Conservation (phyloP, 352 stramenopile genomes). For the Plasmopara viticola region DNA sequence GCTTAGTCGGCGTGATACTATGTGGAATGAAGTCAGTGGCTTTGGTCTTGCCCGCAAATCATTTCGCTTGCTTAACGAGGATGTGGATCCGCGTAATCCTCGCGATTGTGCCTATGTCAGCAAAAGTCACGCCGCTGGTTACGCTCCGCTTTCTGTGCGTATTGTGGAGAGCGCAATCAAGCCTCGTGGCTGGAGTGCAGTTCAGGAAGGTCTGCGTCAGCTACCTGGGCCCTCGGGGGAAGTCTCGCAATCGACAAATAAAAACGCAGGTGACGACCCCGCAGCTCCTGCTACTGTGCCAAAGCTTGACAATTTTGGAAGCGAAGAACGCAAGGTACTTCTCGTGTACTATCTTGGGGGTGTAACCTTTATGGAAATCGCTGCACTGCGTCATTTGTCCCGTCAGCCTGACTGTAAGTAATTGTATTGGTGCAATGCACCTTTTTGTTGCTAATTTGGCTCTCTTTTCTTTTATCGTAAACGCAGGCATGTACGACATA, state of each 20-base stretch:
- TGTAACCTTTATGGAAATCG: constrained; percentile 96
- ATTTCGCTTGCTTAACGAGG: constrained; percentile 93
- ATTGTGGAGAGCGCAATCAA: constrained; percentile 89
- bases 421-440: not conserved
- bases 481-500: constrained; percentile 83
- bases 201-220: constrained; percentile 80
- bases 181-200: constrained; percentile 61
- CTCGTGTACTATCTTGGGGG: constrained; percentile 95
- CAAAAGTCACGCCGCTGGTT: constrained; percentile 77
- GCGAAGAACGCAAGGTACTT: constrained; percentile 88
- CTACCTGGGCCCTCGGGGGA: constrained; percentile 75
- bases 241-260: constrained; percentile 49
- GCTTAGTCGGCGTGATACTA: constrained; percentile 83
- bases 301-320: constrained; percentile 73
- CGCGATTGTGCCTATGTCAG: constrained; percentile 92
- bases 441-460: constrained; percentile 6
- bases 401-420: constrained; percentile 88
- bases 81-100: constrained; percentile 90
- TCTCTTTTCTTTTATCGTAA: constrained; percentile 4
- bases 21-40: constrained; percentile 75
- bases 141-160: constrained; percentile 90
- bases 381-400: constrained; percentile 92
- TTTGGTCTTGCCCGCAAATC: constrained; percentile 86
- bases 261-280: constrained; percentile 35
- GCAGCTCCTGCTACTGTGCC: constrained; percentile 21